Evolutionary conservation across 2,329 filamentous ascomycete species (phyloP), one percentile per base, ranked within the genome.

Genomic region (Botryotinia calthae): DNA sequence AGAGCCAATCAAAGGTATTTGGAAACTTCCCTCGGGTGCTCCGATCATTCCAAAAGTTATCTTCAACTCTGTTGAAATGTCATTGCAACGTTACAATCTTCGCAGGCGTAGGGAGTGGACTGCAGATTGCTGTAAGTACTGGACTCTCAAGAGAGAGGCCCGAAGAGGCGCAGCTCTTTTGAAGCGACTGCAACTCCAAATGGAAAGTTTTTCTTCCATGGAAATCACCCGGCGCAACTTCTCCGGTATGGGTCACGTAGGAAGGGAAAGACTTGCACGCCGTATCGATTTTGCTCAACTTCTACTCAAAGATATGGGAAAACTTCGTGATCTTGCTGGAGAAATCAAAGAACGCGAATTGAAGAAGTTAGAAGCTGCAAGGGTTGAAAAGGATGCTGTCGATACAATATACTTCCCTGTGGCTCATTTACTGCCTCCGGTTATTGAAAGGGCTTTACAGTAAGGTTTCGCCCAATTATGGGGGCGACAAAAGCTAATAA

Each of bases 181-280:
- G 74, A 98, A 98, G 83, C 90, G 96, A 51, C 86, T 99, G 31
- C 96, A 99, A 81, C 84, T 98, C 73, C 95, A 98, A 82, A 92
- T 98, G 87, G 95, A 98, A 82, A 93, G 94, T 0, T 99, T 98
- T 82, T 95, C 95, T 10, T 97, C 94, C 0, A 97, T 98, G 92
- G 96, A 99, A 82, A 91, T 99, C 76, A 98, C 96, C 2, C 89
- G 96, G 70, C 91, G 96, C 73, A 95, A 98, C 82, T 99, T 98
- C 82, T 92, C 92, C n/a, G 91, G 92, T 54, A 97, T 98, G 93
- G 96, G 96, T 10, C 90, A 92, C 58, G 90, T 90, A 64, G 96
- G 96, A 71, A 90, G 91, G 78, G 88, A 92, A 40, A 88, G 94
- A 66, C 86, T 99, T 44, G 86, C 91, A 68, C 88, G 94, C 73